Evolutionary conservation across 148 eudicot species (phyloP).

Genomic region (Beta vulgaris): DNA sequence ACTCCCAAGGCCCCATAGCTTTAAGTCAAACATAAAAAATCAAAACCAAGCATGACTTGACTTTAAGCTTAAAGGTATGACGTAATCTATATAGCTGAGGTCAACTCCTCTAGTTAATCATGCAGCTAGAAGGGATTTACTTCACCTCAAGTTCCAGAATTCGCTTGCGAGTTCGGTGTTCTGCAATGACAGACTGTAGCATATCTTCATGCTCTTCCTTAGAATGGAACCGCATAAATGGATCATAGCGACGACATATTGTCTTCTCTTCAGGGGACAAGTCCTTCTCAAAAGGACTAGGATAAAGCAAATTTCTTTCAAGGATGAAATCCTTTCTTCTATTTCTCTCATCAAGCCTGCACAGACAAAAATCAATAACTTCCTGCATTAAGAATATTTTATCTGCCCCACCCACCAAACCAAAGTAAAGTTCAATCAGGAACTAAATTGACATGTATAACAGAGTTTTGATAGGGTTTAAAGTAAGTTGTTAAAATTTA

Average conservation of each 20-base stretch:
- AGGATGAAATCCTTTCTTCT: slow-evolving; percentile 81
- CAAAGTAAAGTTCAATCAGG: neutral
- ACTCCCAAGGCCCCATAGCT: neutral
- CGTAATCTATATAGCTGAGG: neutral
- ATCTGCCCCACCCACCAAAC: neutral
- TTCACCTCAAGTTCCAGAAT: slow-evolving; percentile 77
- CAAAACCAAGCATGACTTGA: neutral
- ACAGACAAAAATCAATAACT: neutral
- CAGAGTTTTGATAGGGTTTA: neutral
- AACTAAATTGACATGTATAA: neutral
- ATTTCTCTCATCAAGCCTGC: slow-evolving; percentile 89
- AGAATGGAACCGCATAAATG: slow-evolving; percentile 81
- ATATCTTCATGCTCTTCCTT: slow-evolving; percentile 78
- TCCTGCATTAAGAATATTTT: neutral
- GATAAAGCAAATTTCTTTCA: slow-evolving; percentile 74
- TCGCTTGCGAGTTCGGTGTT: slow-evolving; percentile 65
- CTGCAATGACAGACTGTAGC: slow-evolving; percentile 60
- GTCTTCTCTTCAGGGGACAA: slow-evolving; percentile 75
- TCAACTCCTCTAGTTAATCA: neutral
- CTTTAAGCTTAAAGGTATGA: neutral
- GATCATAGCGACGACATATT: slow-evolving; percentile 64
- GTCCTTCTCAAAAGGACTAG: slow-evolving; percentile 62
- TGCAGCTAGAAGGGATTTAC: neutral
- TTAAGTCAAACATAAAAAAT: neutral
- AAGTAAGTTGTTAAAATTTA: neutral